These are phyloP conservation scores for Pyrenula aspistea DNA, from an alignment of 495 filamentous ascomycete species.

Conservation along the genomic window DNA sequence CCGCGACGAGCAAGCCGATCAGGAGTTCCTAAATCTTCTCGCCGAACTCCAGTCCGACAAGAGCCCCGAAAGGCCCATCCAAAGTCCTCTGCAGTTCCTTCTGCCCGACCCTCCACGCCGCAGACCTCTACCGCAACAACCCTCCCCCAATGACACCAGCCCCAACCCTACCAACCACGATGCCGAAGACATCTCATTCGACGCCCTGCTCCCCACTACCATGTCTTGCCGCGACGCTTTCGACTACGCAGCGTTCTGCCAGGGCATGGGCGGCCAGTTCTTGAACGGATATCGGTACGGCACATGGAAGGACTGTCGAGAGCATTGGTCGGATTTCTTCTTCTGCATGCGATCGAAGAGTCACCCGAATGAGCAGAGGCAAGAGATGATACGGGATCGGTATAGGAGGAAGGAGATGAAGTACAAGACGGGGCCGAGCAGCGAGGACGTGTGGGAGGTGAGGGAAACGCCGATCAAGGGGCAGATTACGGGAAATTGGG, in stretches of 20 bases:
- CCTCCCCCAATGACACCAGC: conserved; percentile 1
- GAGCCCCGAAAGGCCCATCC: background rate
- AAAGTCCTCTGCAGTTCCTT: conserved; percentile 1
- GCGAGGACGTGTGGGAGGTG: conserved; percentile 85
- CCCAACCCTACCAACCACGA: conserved; percentile 3
- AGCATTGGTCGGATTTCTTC: conserved; percentile 85
- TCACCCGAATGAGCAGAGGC: conserved; percentile 31
- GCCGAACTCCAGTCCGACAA: conserved; percentile 28
- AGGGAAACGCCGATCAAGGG: conserved; percentile 36
- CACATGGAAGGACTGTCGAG: conserved; percentile 53
- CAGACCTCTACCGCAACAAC: conserved; percentile 3
- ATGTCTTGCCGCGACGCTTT: conserved; percentile 88
- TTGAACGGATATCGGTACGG: conserved; percentile 80
- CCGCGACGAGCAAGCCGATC: conserved; percentile 47
- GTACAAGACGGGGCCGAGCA: conserved; percentile 63
- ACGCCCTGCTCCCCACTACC: conserved; percentile 57
- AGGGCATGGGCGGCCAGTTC: conserved; percentile 82
- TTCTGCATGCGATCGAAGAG: conserved; percentile 78
- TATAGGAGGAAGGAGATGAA: conserved; percentile 64
- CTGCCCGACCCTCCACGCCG: conserved; percentile 1
- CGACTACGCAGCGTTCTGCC: conserved; percentile 91
- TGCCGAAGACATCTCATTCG: conserved; percentile 31
- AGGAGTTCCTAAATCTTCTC: conserved; percentile 49
- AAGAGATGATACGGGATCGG: conserved; percentile 50
- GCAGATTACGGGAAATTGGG: conserved; percentile 48